Conservation (phyloP, 148 eudicot species). For the Polygonum aviculare region DNA sequence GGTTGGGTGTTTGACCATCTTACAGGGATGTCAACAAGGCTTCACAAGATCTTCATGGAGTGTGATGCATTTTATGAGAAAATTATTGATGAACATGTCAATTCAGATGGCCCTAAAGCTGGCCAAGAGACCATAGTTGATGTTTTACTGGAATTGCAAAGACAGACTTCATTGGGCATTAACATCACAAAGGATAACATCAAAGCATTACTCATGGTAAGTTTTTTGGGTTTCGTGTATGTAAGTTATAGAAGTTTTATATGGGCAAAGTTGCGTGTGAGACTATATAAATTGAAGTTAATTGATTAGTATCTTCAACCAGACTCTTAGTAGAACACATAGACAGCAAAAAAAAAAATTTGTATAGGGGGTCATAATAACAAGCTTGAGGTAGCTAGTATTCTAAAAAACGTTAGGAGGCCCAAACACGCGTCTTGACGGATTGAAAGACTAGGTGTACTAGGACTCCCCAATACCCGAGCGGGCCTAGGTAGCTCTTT, state of each 20-base stretch:
- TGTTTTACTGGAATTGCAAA: slow-evolving; percentile 12
- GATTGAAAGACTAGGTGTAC: no score
- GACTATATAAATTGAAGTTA: background rate
- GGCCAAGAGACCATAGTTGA: slow-evolving; percentile 16
- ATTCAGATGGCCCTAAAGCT: background rate
- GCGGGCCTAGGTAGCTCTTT: no score
- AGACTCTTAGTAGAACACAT: background rate
- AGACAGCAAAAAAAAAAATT: no score
- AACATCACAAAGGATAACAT: slow-evolving; percentile 18
- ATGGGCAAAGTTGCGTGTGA: no score
- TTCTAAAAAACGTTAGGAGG: no score
- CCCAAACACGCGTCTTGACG: no score
- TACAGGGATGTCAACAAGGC: slow-evolving; percentile 4
- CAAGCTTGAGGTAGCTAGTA: no score
- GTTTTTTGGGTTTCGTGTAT: background rate
- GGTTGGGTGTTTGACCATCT: slow-evolving; percentile 21
- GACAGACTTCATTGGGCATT: slow-evolving; percentile 3
- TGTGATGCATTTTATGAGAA: slow-evolving; percentile 19
- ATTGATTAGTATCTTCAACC: background rate
- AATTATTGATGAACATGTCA: slow-evolving; percentile 19
- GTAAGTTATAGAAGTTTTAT: no score
- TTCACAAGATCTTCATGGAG: slow-evolving; percentile 14
- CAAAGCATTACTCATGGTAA: slow-evolving; percentile 27
- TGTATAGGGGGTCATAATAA: no score
- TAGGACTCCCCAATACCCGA: no score